Evolutionary conservation across 202 grass and related monocot species (phyloP), one percentile per base, ranked within the genome.

Genomic region (Panicum hallii): DNA sequence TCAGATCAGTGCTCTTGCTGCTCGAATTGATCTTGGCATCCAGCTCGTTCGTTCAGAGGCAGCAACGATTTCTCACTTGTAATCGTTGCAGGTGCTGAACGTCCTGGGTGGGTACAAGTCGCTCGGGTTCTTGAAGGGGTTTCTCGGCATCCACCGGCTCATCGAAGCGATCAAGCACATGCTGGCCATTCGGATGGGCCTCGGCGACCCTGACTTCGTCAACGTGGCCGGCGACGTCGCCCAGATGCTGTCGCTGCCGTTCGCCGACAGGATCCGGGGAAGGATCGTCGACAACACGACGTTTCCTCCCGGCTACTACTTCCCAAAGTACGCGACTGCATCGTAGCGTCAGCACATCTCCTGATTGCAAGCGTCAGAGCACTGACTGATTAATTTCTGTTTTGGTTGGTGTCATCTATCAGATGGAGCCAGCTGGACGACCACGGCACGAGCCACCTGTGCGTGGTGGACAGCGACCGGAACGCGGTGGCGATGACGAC

Each of bases 101-200:
- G 84, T 95, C 38, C 63, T 99, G 79, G 86, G 56, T 1, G 92
- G 93, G 70, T 99, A 99, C 82, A 63, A 76, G 32, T 94, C 93
- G 26, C 9, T 88, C 0, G 80, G 89, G 71, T 92, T 71, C 60
- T 44, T 99, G 75, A 88, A 78, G 52, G 93, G 76, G 6, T 88
- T 80, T 15, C 67, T 99, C 0, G 91, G 96, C 53, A 62, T 99
- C 43, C 96, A 99, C 67, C 90, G 91, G 46, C 23, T 94, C 5
- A 82, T 99, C 73, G 96, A 99, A 15, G 88, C 96, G 28, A 30
- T 95, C 14, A 99, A 99, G 88, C 89, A 94, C 55, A 99, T 94
- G 93, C 79, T 99, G 49, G 93, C 88, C 1, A 26, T 66, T 7
- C 74, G 96, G 72, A 99, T 99, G 96, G 79, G 86, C 63, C 96